These are phyloP conservation scores for Claviceps sp. DNA, from an alignment of 2,329 filamentous ascomycete genomes.

Conservation along the genomic window DNA sequence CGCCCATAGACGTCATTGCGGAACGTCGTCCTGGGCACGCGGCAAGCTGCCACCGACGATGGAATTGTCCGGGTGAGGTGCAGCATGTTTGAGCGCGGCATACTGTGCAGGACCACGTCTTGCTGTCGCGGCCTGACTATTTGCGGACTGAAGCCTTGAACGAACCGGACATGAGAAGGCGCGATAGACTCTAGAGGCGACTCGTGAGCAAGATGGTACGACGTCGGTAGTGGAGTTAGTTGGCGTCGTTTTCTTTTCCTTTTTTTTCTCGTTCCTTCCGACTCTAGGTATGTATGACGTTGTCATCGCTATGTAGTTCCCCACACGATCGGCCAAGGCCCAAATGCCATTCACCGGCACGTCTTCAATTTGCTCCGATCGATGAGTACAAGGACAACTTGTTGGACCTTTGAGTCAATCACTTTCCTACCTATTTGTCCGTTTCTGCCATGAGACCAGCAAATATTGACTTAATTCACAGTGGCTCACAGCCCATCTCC, in stretches of 20 bases:
- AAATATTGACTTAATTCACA: no score
- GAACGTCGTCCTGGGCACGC: slow-evolving; percentile 4
- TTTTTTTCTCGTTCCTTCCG: not conserved
- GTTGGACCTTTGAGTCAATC: no score
- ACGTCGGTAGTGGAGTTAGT: not conserved
- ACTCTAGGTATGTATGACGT: not conserved
- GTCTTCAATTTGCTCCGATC: not conserved
- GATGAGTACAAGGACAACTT: not conserved
- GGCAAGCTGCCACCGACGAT: slow-evolving; percentile 7
- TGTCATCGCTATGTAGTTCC: not conserved
- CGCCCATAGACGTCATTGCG: slow-evolving; percentile 4
- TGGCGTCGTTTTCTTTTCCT: not conserved
- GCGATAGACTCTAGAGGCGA: not conserved
- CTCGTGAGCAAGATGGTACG: not conserved
- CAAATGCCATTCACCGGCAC: not conserved
- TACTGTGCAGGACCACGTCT: slow-evolving; percentile 10
- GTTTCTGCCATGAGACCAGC: no score
- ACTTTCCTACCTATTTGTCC: no score
- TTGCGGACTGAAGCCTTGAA: not conserved
- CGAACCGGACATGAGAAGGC: not conserved
- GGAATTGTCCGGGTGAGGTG: slow-evolving; percentile 9
- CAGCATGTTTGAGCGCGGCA: slow-evolving; percentile 17
- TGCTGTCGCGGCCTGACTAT: not conserved
- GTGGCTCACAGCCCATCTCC: no score
- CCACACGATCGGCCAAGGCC: not conserved